Base-by-base conservation (phyloP, 129 eudicot genomes). In the Helichrysum umbraculigerum region DNA sequence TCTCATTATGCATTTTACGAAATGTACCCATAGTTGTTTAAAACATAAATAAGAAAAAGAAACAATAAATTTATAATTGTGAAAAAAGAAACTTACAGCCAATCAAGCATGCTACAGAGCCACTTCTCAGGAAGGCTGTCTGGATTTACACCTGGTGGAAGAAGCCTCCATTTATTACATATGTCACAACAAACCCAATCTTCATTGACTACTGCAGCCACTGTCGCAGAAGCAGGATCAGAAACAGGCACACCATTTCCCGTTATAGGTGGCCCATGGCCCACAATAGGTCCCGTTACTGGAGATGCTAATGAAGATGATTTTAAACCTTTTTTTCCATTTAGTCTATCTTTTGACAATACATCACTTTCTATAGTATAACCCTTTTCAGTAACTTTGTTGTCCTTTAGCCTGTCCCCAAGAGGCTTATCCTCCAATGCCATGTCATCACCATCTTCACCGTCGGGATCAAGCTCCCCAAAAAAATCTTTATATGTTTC, bases 141-240 rank as follows among this genome's bases (percentile, higher is more conserved):
- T 0, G 88, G 90, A 83, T 87, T 80, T 44, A 82, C 69, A 68
- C 96, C 97, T 68, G 76, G 88, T 33, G 99, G 99, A 81, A 95
- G 92, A 79, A 95, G 92, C 74, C 99, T 77, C 99, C 99, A 95
- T 74, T 83, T 85, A 59, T 84, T 79, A 84, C 99, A 95, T 79
- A 85, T 91, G 76, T 95, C 99, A 75, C 99, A 95, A 19, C 72
- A 41, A 28, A 95, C 99, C 99, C 99, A 95, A 70, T 89, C 88
- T 78, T 93, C 97, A 52, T 91, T 70, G 60, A 86, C 89, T 41
- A 75, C 52, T 51, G 91, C 87, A 70, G 82, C 76, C 61, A 66
- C 70, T 37, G 79, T 80, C 34, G 82, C 71, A 80, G 83, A 70
- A 81, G 89, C 82, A 66, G 86, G 84, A 74, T 85, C 93, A 78